A percentile compares a stretch with the other conserved stretches of the same genome.
phyloP scores from a whole-genome alignment of 352 stramenopile species.

The Globisporangium nagaii region DNA sequence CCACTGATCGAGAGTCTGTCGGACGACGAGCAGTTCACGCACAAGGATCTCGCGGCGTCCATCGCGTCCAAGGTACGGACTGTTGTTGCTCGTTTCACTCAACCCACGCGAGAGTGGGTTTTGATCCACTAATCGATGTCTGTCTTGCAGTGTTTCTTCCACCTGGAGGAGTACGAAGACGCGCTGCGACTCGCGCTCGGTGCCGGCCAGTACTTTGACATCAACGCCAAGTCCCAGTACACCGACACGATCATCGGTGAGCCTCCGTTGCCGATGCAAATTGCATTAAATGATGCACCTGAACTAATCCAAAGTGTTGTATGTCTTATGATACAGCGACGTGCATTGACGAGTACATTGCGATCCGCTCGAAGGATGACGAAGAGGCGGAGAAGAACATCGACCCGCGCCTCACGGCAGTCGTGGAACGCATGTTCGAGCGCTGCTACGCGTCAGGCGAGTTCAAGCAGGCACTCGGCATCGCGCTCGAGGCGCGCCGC shows the following conservation, averaged over 20 bases:
- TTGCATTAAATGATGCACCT: background rate
- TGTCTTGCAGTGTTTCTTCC: constrained; percentile 92
- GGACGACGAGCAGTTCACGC: constrained; percentile 89
- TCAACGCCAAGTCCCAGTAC: constrained; percentile 92
- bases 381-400: constrained; percentile 66
- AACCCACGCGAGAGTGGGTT: too few species aligned
- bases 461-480: constrained; percentile 96
- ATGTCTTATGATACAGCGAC: constrained; percentile 37
- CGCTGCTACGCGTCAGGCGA: constrained; percentile 92
- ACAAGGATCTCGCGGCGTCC: constrained; percentile 87
- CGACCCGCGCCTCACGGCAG: constrained; percentile 89
- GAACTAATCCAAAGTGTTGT: background rate
- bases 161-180: constrained; percentile 97
- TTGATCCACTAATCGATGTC: constrained; percentile 6
- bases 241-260: constrained; percentile 95
- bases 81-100: background rate
- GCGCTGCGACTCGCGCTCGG: constrained; percentile 93
- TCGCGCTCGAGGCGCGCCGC: constrained; percentile 94
- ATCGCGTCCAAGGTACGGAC: constrained; percentile 82
- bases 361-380: constrained; percentile 75
- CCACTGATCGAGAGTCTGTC: constrained; percentile 92
- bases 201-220: constrained; percentile 94
- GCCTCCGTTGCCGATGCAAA: background rate
- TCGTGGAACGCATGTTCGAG: constrained; percentile 98
- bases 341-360: constrained; percentile 98